Evolutionary conservation across 306 rosid genomes (phyloP).

Genomic region (Rosa persica): DNA sequence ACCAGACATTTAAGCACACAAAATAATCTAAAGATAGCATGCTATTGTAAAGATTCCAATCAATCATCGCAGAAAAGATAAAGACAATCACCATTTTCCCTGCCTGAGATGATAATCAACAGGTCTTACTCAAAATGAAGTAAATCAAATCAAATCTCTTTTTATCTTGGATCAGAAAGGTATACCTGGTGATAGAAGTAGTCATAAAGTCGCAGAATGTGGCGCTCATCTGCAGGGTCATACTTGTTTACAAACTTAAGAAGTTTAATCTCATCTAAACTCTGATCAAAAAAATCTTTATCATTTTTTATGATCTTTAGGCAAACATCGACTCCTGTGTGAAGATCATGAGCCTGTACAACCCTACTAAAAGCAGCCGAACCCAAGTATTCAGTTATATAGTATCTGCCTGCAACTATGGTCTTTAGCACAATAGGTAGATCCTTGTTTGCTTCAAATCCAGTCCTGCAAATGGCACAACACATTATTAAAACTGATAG

Average conservation of each 20-base stretch:
- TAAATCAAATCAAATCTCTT: neutral
- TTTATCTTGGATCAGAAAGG: neutral
- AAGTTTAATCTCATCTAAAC: slow-evolving; percentile 96
- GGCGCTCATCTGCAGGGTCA: slow-evolving; percentile 76
- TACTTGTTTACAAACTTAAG: slow-evolving; percentile 90
- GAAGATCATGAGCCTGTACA: slow-evolving; percentile 95
- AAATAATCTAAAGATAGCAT: neutral
- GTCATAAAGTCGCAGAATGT: slow-evolving; percentile 88
- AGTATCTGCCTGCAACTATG: slow-evolving; percentile 85
- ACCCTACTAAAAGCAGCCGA: slow-evolving; percentile 98
- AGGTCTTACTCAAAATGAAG: neutral
- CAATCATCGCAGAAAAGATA: slow-evolving; percentile 4
- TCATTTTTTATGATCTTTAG: slow-evolving; percentile 96
- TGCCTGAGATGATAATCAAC: neutral
- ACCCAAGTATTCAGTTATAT: slow-evolving; percentile 82
- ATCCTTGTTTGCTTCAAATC: slow-evolving; percentile 97
- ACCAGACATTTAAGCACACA: neutral
- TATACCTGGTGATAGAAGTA: slow-evolving; percentile 92
- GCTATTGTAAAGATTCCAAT: slow-evolving; percentile 17
- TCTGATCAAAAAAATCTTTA: slow-evolving; percentile 95
- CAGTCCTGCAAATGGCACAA: slow-evolving; percentile 75
- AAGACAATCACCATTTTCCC: neutral
- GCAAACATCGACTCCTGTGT: slow-evolving; percentile 82
- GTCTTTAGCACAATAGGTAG: slow-evolving; percentile 78
- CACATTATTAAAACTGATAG: slow-evolving; percentile 31